These are phyloP conservation scores for Russula brevipes DNA, from an alignment of 768 basidiomycete genomes.

Conservation along the genomic window DNA sequence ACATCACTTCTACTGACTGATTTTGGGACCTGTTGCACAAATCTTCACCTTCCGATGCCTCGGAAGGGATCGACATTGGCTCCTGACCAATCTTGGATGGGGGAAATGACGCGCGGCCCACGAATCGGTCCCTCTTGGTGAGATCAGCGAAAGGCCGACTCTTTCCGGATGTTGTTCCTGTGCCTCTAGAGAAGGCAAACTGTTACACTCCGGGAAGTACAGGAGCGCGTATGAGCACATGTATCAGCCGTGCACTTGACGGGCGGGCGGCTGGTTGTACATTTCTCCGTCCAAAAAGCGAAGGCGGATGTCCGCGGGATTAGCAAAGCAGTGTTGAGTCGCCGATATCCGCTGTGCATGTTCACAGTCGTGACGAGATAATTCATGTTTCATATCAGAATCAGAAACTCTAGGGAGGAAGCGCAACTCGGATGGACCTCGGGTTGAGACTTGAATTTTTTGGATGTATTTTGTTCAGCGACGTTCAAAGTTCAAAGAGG, in stretches of 20 bases:
- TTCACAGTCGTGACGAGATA: too few relatives aligned
- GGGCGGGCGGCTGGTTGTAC: not conserved
- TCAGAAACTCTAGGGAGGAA: too few relatives aligned
- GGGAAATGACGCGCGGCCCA: not conserved
- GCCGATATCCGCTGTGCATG: not conserved
- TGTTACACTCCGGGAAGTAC: not conserved
- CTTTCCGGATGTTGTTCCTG: not conserved
- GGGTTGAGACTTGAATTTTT: too few relatives aligned
- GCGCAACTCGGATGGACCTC: not conserved
- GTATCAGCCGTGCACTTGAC: not conserved
- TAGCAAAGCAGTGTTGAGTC: slow-evolving; percentile 12
- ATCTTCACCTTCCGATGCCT: not conserved
- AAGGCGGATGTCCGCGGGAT: not conserved
- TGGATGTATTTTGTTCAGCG: too few relatives aligned
- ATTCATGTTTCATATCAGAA: not conserved
- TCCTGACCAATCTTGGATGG: not conserved
- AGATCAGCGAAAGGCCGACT: not conserved
- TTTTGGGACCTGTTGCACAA: too few relatives aligned
- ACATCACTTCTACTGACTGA: not conserved
- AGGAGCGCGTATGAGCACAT: not conserved
- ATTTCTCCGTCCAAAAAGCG: too few relatives aligned
- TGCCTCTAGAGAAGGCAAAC: not conserved
- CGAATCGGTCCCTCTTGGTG: not conserved
- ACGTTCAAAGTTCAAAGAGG: too few relatives aligned
- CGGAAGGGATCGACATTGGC: not conserved